phyloP scores from a whole-genome alignment of 352 stramenopile genomes.

The Aphanomyces euteiches region DNA sequence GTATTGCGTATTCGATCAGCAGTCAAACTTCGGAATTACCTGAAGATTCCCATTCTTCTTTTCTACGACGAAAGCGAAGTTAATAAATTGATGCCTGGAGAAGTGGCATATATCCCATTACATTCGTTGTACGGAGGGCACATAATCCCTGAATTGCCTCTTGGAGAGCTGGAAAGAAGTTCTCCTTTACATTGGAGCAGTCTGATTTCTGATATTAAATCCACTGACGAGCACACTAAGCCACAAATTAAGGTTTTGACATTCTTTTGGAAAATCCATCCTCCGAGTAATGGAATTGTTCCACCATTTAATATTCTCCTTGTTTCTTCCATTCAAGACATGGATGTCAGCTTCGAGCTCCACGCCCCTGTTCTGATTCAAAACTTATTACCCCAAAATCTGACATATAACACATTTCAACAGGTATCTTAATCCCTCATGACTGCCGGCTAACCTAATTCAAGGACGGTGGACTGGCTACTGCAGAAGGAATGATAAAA shows the following conservation, averaged over 20 bases:
- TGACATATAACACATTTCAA: no score
- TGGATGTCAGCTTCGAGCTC: constrained; percentile 37
- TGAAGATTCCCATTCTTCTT: constrained; percentile 65
- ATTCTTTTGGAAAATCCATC: constrained; percentile 14
- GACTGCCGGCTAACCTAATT: no score
- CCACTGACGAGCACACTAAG: background rate
- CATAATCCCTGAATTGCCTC: constrained; percentile 42
- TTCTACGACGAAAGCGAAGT: constrained; percentile 43
- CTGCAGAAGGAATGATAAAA: no score
- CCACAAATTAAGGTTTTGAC: constrained; percentile 6
- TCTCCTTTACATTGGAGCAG: background rate
- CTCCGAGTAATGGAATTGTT: background rate
- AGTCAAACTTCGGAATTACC: constrained; percentile 72
- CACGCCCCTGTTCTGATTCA: constrained; percentile 31
- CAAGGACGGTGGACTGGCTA: no score
- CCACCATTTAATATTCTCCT: constrained; percentile 19
- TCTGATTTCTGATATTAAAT: constrained; percentile 4
- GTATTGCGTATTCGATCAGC: constrained; percentile 73
- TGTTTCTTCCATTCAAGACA: background rate
- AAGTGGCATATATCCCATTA: constrained; percentile 71
- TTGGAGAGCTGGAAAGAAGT: background rate
- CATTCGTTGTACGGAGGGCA: constrained; percentile 67
- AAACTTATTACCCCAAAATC: no score
- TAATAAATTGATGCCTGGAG: background rate
- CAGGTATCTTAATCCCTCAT: no score